Evolutionary conservation across 2,329 filamentous ascomycete genomes (phyloP), one percentile per base, ranked within the genome.

Genomic region (Diaporthe ilicicola): DNA sequence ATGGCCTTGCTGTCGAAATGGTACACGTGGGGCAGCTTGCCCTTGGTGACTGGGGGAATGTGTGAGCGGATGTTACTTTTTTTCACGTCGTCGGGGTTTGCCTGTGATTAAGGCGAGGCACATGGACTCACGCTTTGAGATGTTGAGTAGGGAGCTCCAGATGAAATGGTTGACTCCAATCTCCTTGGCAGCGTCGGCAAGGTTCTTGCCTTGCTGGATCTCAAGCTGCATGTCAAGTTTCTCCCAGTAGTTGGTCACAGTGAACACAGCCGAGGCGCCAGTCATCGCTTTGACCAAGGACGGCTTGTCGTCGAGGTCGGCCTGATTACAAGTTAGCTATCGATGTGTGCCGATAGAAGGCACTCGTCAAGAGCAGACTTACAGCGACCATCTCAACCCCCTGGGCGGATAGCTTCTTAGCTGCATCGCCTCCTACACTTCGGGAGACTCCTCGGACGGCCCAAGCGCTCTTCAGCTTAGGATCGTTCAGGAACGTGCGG

Each of bases 1-100:
- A 84, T 79, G 24, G 87, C 88, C 76, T 91, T 91, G 76, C 78
- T 81, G 77, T 91, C 89, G 72, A 90, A 91, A 73, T 88, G 85
- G 72, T 82, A 78, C 37, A 87, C 83, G 53, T 82, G 75, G 29
- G 79, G 62, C 5, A 86, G 80, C 19, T 76, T 77, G 67, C 83
- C 83, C 9, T 82, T 80, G 55, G 80, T 79, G 24, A 83, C 81
- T 84, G 51, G 48, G 15, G 10, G 5, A 3, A 17, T 13, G n/a
- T 34, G 55, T 68, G 19, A 56, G 67, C 29, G n/a, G 15, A 15
- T 10, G 32, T 46, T 44, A 1, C 9, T 32, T 34, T 4, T 12
- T 8, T 34, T 22, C 24, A 13, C 4, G 8, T 4, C 2, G 10
- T 9, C 9, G 34, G 24, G 12, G n/a, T 5, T 51, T 53, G 59